These are phyloP conservation scores for Suhomyces maxii DNA, from an alignment of 1,139 yeast genomes.

Conservation along the genomic window DNA sequence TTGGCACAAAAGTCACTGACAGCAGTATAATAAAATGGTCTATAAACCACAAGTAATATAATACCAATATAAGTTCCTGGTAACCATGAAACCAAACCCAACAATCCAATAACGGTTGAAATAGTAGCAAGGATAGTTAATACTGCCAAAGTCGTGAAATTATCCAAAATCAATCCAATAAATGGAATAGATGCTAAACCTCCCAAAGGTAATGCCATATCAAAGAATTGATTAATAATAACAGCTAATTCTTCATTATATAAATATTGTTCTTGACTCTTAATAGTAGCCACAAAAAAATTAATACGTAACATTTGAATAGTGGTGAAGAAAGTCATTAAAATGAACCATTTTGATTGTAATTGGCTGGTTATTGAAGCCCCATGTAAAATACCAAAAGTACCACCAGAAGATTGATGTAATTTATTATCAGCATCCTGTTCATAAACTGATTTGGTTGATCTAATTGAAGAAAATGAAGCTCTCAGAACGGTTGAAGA, in stretches of 20 bases:
- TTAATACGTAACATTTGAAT: conserved; percentile 89
- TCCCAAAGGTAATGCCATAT: conserved; percentile 82
- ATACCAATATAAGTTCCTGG: conserved; percentile 64
- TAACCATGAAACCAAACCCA: conserved; percentile 59
- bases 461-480: conserved; percentile 32
- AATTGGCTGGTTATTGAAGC: conserved; percentile 62
- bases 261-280: conserved; percentile 72
- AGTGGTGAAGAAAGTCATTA: conserved; percentile 77
- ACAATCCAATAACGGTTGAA: conserved; percentile 63
- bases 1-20: conserved; percentile 90
- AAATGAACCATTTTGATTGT: conserved; percentile 71
- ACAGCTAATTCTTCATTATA: conserved; percentile 57
- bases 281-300: conserved; percentile 86
- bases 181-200: conserved; percentile 84
- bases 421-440: conserved; percentile 61
- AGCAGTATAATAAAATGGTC: conserved; percentile 92
- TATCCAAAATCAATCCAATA: conserved; percentile 79
- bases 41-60: conserved; percentile 68
- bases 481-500: conserved; percentile 38
- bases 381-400: conserved; percentile 84
- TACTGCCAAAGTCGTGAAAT: conserved; percentile 61
- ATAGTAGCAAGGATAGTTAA: conserved; percentile 52
- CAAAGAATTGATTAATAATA: conserved; percentile 70
- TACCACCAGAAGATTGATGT: conserved; percentile 62
- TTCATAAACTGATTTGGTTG: conserved; percentile 60